A percentile compares a stretch with the other conserved stretches of the same genome.
Evolutionary conservation across 1,284 basidiomycete genomes (phyloP).

Genomic region (Phellinidium pouzarii): DNA sequence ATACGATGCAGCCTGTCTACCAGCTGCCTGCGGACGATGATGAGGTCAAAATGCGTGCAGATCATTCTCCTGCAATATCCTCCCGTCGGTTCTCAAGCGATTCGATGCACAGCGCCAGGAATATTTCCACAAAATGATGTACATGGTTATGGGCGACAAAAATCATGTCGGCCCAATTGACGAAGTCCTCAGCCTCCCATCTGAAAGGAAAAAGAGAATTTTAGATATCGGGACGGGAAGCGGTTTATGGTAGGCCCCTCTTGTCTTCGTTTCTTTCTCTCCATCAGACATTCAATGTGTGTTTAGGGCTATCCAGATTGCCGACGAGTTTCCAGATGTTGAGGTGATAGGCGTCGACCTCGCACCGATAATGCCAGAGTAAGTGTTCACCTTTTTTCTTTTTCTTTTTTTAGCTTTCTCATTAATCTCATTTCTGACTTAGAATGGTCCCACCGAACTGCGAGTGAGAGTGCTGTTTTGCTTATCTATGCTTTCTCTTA

Average conservation of each 20-base stretch:
- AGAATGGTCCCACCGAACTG: conserved; percentile 62
- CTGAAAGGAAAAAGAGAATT: conserved; percentile 33
- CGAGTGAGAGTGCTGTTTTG: conserved; percentile 37
- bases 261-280: conserved; percentile 12
- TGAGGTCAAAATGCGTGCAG: conserved; percentile 22
- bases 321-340: conserved; percentile 59
- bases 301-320: conserved; percentile 56
- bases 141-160: conserved; percentile 55
- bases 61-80: not conserved
- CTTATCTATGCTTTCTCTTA: not conserved
- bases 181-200: conserved; percentile 35
- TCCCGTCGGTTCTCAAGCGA: not conserved
- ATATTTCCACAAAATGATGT: conserved; percentile 52
- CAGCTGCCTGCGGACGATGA: conserved; percentile 24
- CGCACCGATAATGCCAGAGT: conserved; percentile 64
- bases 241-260: conserved; percentile 44
- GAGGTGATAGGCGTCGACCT: conserved; percentile 64
- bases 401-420: conserved; percentile 1
- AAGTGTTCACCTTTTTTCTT: conserved; percentile 21
- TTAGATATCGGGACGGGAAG: conserved; percentile 64
- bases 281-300: not conserved
- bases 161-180: conserved; percentile 59
- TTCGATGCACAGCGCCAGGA: conserved; percentile 45
- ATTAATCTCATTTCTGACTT: conserved; percentile 16
- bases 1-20: conserved; percentile 22